These are phyloP conservation scores for Hemisphaericaspora subhashii DNA, from an alignment of 1,139 yeast genomes.

Conservation along the genomic window DNA sequence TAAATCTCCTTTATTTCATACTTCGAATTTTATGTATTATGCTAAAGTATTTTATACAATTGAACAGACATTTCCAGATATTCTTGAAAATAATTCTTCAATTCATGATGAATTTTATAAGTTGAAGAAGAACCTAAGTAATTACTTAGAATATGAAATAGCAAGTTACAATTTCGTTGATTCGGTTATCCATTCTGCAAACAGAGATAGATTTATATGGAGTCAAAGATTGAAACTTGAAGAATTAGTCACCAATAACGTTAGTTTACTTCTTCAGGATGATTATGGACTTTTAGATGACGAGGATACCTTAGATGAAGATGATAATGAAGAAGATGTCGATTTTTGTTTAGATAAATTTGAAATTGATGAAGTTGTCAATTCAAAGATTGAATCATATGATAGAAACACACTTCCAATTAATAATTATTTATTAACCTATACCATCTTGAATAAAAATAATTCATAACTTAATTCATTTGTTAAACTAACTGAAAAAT, in stretches of 20 bases:
- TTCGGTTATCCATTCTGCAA: conserved; percentile 8
- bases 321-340: conserved; percentile 18
- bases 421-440: conserved; percentile 35
- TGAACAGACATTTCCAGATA: conserved; percentile 24
- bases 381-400: conserved; percentile 15
- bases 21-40: conserved; percentile 33
- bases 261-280: conserved; percentile 9
- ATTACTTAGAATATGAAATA: conserved; percentile 26
- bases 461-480: conserved; percentile 15
- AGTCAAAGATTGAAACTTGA: conserved; percentile 16
- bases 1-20: conserved; percentile 20
- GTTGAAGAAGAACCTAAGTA: conserved; percentile 27
- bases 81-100: conserved; percentile 19
- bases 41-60: conserved; percentile 38
- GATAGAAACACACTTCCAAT: conserved; percentile 29
- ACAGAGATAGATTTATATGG: conserved; percentile 17
- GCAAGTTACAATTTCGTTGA: conserved; percentile 21
- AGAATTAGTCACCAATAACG: conserved; percentile 10
- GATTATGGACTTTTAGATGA: conserved; percentile 16
- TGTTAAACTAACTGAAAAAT: conserved; percentile 20
- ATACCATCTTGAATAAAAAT: conserved; percentile 27
- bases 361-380: conserved; percentile 12
- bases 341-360: conserved; percentile 17
- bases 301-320: conserved; percentile 11
- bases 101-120: conserved; percentile 19